Conservation (phyloP, 192 early-diverging fungal species). For the Linnemannia hyalina region DNA sequence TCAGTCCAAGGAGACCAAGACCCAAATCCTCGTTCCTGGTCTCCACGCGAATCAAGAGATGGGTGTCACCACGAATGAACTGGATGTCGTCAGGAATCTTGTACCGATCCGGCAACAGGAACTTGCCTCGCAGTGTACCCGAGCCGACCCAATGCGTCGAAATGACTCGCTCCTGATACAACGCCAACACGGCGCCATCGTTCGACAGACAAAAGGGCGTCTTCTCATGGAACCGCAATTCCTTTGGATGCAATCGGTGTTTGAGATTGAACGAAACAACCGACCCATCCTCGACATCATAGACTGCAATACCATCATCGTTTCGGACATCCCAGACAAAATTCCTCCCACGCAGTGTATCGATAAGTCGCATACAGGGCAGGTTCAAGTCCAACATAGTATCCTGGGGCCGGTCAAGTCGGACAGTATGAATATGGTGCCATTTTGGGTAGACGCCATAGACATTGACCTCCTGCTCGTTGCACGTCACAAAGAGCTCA, state of each 20-base stretch:
- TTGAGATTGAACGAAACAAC: neutral
- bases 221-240: neutral
- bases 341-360: neutral
- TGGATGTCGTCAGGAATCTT: neutral
- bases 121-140: neutral
- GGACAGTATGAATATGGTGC: neutral
- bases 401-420: neutral
- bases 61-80: neutral
- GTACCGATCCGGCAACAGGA: neutral
- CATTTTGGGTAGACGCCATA: neutral
- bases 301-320: neutral
- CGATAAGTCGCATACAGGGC: neutral
- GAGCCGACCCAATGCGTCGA: neutral
- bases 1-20: neutral
- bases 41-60: neutral
- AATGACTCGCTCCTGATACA: neutral
- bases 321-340: neutral
- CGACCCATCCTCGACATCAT: neutral
- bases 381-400: neutral
- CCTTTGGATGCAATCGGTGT: neutral
- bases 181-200: neutral
- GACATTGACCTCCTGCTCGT: conserved; percentile 1
- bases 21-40: neutral
- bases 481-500: neutral
- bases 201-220: neutral